Conservation (phyloP, 164 flowering plant genomes). For the Piper betle region DNA sequence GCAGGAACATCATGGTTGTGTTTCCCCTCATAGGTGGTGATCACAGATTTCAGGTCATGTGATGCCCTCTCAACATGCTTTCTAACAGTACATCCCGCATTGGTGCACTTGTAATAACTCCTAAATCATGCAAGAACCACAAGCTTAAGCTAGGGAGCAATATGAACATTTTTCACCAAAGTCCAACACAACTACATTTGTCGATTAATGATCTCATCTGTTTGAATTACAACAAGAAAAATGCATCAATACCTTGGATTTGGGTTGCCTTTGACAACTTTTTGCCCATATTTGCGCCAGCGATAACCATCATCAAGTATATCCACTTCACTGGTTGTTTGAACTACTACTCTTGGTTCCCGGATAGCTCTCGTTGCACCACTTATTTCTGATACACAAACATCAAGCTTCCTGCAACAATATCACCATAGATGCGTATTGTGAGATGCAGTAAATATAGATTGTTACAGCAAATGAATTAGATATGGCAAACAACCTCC, state of each 20-base stretch:
- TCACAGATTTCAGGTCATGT: conserved; percentile 81
- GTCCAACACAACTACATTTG: neutral
- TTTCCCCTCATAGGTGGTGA: conserved; percentile 93
- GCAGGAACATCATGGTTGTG: conserved; percentile 94
- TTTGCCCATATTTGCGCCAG: conserved; percentile 95
- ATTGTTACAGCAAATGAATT: no score
- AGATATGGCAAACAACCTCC: conserved; percentile 37
- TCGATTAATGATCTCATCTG: neutral
- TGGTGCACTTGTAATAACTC: conserved; percentile 96
- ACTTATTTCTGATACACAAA: conserved; percentile 52
- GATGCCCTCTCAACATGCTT: conserved; percentile 92
- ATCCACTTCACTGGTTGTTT: conserved; percentile 90
- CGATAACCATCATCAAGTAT: conserved; percentile 92
- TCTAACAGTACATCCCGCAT: conserved; percentile 72
- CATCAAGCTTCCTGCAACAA: conserved; percentile 57
- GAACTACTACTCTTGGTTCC: conserved; percentile 94
- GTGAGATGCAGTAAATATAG: neutral
- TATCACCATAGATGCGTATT: neutral
- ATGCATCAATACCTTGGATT: conserved; percentile 54
- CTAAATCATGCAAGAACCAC: conserved; percentile 22
- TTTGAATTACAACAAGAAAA: no score
- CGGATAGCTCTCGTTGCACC: conserved; percentile 78
- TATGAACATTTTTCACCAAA: neutral
- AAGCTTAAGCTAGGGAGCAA: no score
- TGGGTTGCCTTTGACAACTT: conserved; percentile 95